A percentile compares a stretch with the other conserved stretches of the same genome.
These are phyloP conservation scores for Selaginella moellendorffii DNA, from an alignment of 75 land plant species.

Conservation along the genomic window DNA sequence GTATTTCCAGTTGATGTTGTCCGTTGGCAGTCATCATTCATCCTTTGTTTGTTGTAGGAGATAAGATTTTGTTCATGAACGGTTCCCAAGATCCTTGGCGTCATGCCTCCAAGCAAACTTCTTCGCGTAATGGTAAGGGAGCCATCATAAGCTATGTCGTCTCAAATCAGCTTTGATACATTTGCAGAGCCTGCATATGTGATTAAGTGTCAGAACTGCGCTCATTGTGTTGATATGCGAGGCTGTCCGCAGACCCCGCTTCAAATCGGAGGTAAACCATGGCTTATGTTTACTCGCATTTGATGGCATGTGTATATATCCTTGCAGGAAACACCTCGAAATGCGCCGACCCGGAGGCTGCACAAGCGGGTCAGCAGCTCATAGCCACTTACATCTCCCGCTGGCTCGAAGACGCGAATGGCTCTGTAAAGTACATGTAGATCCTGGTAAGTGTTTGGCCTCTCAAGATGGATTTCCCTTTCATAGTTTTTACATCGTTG, in stretches of 20 bases:
- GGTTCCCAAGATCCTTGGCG: conserved; percentile 99
- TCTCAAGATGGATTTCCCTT: too few relatives aligned
- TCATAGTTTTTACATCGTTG: too few relatives aligned
- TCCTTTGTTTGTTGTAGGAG: conserved; percentile 36
- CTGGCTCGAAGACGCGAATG: conserved; percentile 44
- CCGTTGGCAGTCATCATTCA: too few relatives aligned
- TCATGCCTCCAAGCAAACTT: conserved; percentile 89
- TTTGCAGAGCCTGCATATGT: conserved; percentile 76
- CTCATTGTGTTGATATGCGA: conserved; percentile 87
- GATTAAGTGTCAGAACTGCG: conserved; percentile 86
- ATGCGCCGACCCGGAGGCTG: conserved; percentile 76
- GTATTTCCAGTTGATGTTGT: too few relatives aligned
- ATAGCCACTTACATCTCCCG: conserved; percentile 44
- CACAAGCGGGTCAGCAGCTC: conserved; percentile 55
- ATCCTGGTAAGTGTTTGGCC: too few relatives aligned
- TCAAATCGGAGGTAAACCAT: conserved; percentile 52
- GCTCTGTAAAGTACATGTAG: neutral
- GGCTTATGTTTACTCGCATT: too few relatives aligned
- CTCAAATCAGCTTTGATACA: too few relatives aligned
- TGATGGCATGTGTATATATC: neutral
- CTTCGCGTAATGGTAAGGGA: conserved; percentile 48
- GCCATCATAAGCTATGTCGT: too few relatives aligned
- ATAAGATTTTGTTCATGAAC: conserved; percentile 82
- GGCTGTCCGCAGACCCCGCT: conserved; percentile 93
- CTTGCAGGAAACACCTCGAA: conserved; percentile 63